Evolutionary conservation across 1,139 yeast species (phyloP), one percentile per base, ranked within the genome.

Genomic region (Zygoascus sp.): DNA sequence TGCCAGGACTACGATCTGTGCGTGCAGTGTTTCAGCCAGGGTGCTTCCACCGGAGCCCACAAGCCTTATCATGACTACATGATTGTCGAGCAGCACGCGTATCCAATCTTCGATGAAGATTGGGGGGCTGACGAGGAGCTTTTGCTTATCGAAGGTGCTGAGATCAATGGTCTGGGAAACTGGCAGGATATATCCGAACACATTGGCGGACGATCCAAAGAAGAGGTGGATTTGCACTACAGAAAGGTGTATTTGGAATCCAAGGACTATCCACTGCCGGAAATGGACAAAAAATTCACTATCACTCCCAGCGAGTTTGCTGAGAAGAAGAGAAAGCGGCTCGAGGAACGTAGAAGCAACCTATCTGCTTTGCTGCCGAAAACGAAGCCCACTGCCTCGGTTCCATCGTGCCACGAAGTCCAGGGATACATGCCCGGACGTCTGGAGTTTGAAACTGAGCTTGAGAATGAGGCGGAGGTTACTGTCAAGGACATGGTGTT

Each of bases 91-190:
- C 96, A 94, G 58, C 92, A 90, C 61, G 86, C 96, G 4, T 92
- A 88, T 61, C 98, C 99, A 0, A 86, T 94, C 19, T 83, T 92
- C 57, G 86, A 81, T 46, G 78, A 77, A 48, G 92, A 84, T 44
- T 92, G 99, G 99, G 98, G 98, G 27, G 98, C 98, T 0, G 98
- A 92, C 66, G 99, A 92, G 65, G 99, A 92, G 64, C 64, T 90
- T 51, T 70, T 88, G 42, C 72, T 92, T 51, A 77, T 94, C 17
- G 96, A 89, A 64, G 98, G 97, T 6, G 83, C 95, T 45, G 96
- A 90, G 64, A 83, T 87, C 5, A 76, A 78, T 48, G 98, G 99
- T 0, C 70, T 90, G 49, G 99, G 98, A 4, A 90, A 90, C 64
- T 92, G 98, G 98, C 96, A 87, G 58, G 98, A 92, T 65, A 79